Base-by-base conservation (phyloP, 1,284 basidiomycete species). In the Athelia psychrophila region DNA sequence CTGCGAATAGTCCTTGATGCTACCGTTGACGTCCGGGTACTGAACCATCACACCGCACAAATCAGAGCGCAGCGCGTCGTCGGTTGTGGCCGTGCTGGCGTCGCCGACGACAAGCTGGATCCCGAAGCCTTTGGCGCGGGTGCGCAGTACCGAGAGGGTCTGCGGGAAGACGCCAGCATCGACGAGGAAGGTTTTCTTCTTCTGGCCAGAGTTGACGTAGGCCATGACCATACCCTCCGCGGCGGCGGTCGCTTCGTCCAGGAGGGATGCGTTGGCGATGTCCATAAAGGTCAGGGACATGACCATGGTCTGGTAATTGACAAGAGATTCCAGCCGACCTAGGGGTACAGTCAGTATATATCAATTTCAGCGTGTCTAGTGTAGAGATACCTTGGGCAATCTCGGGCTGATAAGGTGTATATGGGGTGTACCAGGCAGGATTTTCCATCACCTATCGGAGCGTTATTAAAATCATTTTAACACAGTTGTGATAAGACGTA, bases 251-350 rank as follows among this genome's bases (percentile, higher is more conserved):
- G 91, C 89, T 69, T 95, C 93, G 63, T 95, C 93, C 23, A 98
- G 77, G 27, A 98, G 79, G 24, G 93, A 96, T 3, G 94, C 93
- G 63, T 97, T 97, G 36, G 95, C 91, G 57, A 98, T 94, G 59
- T 95, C 91, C 78, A 99, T 94, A 12, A 88, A 81, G 10, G 96
- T 98, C 62, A 99, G 78, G 33, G 95, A 98, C 75, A 87, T 93
- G 60, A 96, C 83, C 88, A 99, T 94, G 2, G 95, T 95, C 75
- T 99, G 96, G 68, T 86, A 99, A 73, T 99, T 99, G 66, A 99
- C 84, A 47, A 99, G 82, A 4, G 95, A 98, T 69, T 99, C 96
- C 51, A 99, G 81, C 55, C 96, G 94, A 50, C 91, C 90, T 92
- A 60, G 47, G 51, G 6, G 46, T 19, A 36, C 33, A 51, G 27